Conservation (phyloP, 495 filamentous ascomycete species). For the Beverwykella pulmonaria region DNA sequence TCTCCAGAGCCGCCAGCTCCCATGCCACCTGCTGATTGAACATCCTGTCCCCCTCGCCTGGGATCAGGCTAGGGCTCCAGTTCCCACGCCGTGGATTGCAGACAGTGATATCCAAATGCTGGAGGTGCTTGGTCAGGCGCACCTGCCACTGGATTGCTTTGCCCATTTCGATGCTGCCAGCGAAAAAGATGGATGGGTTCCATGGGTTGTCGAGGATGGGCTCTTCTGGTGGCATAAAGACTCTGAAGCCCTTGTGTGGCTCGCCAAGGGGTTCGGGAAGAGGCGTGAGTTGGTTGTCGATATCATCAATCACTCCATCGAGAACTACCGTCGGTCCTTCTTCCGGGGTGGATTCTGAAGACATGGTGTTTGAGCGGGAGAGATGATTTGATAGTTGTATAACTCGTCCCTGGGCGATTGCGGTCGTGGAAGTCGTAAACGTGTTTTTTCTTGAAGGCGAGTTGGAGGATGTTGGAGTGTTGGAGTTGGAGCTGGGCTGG, state of each 20-base stretch:
- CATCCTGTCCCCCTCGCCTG: slow-evolving; percentile 49
- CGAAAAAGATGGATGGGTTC: slow-evolving; percentile 35
- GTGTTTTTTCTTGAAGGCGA: not conserved
- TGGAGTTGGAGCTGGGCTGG: slow-evolving; percentile 1
- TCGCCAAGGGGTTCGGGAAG: not conserved
- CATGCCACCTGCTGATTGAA: slow-evolving; percentile 60
- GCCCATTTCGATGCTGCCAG: slow-evolving; percentile 41
- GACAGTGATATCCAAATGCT: slow-evolving; percentile 54
- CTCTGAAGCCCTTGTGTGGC: slow-evolving; percentile 1
- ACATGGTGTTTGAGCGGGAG: slow-evolving; percentile 8
- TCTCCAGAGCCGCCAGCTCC: slow-evolving; percentile 60
- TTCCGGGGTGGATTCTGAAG: not conserved
- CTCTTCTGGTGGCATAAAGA: slow-evolving; percentile 16
- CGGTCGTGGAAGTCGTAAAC: not conserved
- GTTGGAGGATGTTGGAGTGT: not conserved
- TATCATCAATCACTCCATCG: slow-evolving; percentile 15
- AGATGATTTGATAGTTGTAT: slow-evolving; percentile 7
- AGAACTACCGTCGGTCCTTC: not conserved
- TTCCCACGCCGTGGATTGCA: slow-evolving; percentile 59
- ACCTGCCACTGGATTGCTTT: slow-evolving; percentile 33
- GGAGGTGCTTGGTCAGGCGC: slow-evolving; percentile 9
- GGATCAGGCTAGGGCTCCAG: slow-evolving; percentile 58
- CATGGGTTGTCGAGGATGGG: not conserved
- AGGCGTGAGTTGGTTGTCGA: slow-evolving; percentile 22
- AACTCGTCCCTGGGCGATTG: slow-evolving; percentile 4